Evolutionary conservation across 306 rosid species (phyloP), one percentile per base, ranked within the genome.

Genomic region (Hippophae rhamnoides): DNA sequence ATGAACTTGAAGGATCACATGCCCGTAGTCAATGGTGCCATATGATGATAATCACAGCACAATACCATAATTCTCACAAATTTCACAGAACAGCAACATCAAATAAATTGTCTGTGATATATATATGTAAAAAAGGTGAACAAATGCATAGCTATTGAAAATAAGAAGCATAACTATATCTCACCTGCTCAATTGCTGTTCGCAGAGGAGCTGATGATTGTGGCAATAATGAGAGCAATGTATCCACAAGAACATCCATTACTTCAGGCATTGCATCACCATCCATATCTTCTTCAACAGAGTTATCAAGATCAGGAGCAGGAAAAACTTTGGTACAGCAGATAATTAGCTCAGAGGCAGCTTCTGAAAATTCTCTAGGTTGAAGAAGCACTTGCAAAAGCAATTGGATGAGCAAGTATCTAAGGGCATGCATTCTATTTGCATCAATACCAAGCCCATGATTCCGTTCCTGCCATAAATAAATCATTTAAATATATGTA

Each of bases 221-320:
- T 51, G 95, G 99, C 63, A 92, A 84, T 75, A 88, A 72, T 41
- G 93, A 88, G n/a, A 88, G 99, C 72, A 86, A 76, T 14, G 99
- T 88, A 72, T 92, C 99, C 67, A 88, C 85, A 61, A 92, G 93
- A 82, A 88, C 99, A 51, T 92, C 95, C 86, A 84, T 83, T 69
- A 84, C 72, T 53, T 82, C 80, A 48, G 95, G 96, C 9, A 81
- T 74, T 51, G 68, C 68, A 60, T 79, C 95, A 70, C 14, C 81
- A 59, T 86, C 88, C 45, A 57, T 13, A 68, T 73, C 84, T 13
- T 82, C 93, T 40, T 85, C 95, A 48, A 74, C 95, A 65, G 81
- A 66, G 26, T 76, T 78, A 52, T 78, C 86, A 44, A 79, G 79
- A 78, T 88, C 95, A 58, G 66, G 63, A 63, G 71, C 52, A 60